These are phyloP conservation scores for Mortierella antarctica DNA, from an alignment of 192 early-diverging fungal genomes.

Conservation along the genomic window DNA sequence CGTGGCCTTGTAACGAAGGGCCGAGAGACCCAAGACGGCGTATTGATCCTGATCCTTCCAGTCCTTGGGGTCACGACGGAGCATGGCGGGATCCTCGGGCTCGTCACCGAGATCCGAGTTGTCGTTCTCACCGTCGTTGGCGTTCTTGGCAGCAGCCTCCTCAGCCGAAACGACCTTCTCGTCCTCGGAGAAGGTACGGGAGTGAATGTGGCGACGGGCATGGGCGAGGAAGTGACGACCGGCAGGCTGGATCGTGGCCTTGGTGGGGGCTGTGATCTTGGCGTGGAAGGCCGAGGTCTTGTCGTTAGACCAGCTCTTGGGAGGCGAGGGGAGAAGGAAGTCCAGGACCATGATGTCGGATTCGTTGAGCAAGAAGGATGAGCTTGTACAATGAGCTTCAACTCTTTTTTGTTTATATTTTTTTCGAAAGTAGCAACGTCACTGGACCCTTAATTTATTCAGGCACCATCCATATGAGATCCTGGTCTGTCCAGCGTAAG, in stretches of 20 bases:
- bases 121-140: conserved; percentile 52
- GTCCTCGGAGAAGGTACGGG: conserved; percentile 71
- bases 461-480: too few relatives aligned
- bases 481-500: too few relatives aligned
- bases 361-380: conserved; percentile 5
- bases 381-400: conserved; percentile 3
- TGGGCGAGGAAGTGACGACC: conserved; percentile 70
- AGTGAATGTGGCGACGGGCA: conserved; percentile 68
- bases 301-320: conserved; percentile 69
- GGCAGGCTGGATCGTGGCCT: conserved; percentile 62
- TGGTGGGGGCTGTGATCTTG: conserved; percentile 54
- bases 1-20: conserved; percentile 87
- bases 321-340: conserved; percentile 80
- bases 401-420: conserved; percentile 8
- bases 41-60: conserved; percentile 99
- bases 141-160: conserved; percentile 52
- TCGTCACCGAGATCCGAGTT: conserved; percentile 85
- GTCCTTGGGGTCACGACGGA: conserved; percentile 88
- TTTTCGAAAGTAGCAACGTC: neutral
- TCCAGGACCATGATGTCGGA: conserved; percentile 59
- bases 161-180: conserved; percentile 61
- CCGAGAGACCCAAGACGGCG: conserved; percentile 91
- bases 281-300: conserved; percentile 54
- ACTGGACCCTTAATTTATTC: conserved; percentile 12
- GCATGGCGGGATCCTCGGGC: conserved; percentile 78